phyloP scores from a whole-genome alignment of 1,284 basidiomycete genomes.

The Golubevia pallescens region DNA sequence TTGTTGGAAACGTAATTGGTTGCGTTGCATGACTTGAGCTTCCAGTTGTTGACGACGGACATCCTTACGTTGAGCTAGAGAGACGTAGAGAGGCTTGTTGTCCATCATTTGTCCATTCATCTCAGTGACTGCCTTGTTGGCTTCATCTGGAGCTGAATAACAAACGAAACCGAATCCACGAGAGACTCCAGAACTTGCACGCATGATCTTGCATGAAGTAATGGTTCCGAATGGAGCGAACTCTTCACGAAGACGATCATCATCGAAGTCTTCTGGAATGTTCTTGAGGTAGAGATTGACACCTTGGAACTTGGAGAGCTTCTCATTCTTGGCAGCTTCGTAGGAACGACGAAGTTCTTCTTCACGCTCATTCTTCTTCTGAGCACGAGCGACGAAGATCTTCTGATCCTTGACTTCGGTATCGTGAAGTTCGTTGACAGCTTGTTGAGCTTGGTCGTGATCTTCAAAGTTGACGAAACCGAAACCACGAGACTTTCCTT shows the following conservation, averaged over 20 bases:
- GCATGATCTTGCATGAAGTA: slow-evolving; percentile 99
- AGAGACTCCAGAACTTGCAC: slow-evolving; percentile 77
- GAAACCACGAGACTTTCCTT: slow-evolving; percentile 89
- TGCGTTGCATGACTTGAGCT: slow-evolving; percentile 73
- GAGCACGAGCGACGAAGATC: slow-evolving; percentile 93
- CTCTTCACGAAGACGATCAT: slow-evolving; percentile 67
- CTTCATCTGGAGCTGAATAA: slow-evolving; percentile 97
- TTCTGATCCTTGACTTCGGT: slow-evolving; percentile 84
- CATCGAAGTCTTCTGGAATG: slow-evolving; percentile 64
- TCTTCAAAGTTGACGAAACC: slow-evolving; percentile 96
- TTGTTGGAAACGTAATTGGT: slow-evolving; percentile 64
- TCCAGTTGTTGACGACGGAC: slow-evolving; percentile 98
- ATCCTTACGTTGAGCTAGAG: slow-evolving; percentile 96
- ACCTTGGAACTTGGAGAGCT: slow-evolving; percentile 96
- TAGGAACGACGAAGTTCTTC: slow-evolving; percentile 93
- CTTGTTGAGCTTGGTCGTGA: slow-evolving; percentile 89
- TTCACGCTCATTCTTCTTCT: slow-evolving; percentile 98
- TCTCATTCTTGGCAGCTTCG: slow-evolving; percentile 94
- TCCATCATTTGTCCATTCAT: slow-evolving; percentile 99
- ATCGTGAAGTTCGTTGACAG: slow-evolving; percentile 90
- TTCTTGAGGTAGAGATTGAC: slow-evolving; percentile 99
- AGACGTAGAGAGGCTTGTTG: slow-evolving; percentile 97
- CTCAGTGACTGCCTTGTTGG: slow-evolving; percentile 98
- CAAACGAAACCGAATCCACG: slow-evolving; percentile 99
- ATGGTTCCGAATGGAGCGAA: slow-evolving; percentile 97